Conservation (phyloP, 2,329 filamentous ascomycete genomes). For the Aspergillus tamarii region DNA sequence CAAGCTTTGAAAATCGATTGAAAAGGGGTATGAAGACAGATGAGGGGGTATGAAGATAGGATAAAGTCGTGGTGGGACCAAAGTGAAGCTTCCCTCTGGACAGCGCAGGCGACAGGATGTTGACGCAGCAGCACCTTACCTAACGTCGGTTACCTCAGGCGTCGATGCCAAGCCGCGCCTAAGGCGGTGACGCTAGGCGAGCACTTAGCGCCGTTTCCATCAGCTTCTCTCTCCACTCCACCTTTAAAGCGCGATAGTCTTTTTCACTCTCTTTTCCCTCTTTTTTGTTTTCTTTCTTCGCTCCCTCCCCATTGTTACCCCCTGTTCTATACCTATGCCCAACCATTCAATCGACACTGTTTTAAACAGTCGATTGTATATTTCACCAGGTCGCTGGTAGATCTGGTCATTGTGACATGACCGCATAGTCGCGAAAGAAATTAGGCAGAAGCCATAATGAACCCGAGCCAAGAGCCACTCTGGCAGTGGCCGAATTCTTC, state of each 20-base stretch:
- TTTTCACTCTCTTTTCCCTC: constrained; percentile 17
- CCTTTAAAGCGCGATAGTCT: constrained; percentile 1
- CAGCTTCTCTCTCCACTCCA: constrained; percentile 16
- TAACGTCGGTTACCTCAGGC: constrained; percentile 12
- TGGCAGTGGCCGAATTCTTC: constrained; percentile 28
- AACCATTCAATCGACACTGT: neutral
- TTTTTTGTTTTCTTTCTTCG: constrained; percentile 21
- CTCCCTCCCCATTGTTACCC: constrained; percentile 10
- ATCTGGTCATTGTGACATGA: constrained; percentile 21
- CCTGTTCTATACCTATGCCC: neutral
- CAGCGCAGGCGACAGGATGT: constrained; percentile 37
- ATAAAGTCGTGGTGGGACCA: constrained; percentile 22
- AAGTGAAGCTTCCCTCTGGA: constrained; percentile 36
- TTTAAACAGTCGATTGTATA: constrained; percentile 3
- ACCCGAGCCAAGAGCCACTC: constrained; percentile 28
- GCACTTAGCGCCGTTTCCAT: constrained; percentile 21
- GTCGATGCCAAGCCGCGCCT: constrained; percentile 22
- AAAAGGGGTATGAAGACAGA: constrained; percentile 6
- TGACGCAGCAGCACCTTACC: constrained; percentile 31
- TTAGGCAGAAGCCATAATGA: constrained; percentile 17
- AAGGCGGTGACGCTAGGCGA: constrained; percentile 28
- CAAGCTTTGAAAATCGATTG: constrained; percentile 18
- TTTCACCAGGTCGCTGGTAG: constrained; percentile 19
- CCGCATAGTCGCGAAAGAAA: neutral
- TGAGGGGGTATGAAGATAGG: constrained; percentile 20